phyloP scores from a whole-genome alignment of 768 basidiomycete species.

The Tulasnella sp. region DNA sequence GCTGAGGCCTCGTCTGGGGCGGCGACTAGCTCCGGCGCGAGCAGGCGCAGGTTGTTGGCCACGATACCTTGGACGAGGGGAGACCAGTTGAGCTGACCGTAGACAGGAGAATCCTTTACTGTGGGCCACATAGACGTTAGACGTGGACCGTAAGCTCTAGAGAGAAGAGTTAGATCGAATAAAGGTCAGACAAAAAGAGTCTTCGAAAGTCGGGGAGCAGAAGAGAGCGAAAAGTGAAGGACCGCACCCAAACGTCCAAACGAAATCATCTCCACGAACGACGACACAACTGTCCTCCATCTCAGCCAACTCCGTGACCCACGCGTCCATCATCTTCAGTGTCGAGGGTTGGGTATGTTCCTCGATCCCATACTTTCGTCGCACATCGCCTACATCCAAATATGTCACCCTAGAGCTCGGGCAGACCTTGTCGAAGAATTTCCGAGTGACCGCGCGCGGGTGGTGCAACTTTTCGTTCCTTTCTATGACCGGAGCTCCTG shows the following conservation, averaged over 20 bases:
- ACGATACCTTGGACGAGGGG: conserved; percentile 42
- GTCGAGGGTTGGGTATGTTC: conserved; percentile 16
- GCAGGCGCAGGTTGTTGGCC: conserved; percentile 35
- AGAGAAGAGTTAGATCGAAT: not conserved
- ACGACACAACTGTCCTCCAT: conserved; percentile 36
- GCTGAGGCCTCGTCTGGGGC: not conserved
- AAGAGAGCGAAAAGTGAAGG: no score
- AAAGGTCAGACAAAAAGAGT: not conserved
- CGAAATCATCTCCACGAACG: conserved; percentile 30
- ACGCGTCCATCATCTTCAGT: conserved; percentile 41
- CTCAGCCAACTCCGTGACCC: conserved; percentile 32
- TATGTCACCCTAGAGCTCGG: conserved; percentile 29
- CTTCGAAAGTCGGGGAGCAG: no score
- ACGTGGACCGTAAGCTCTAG: conserved; percentile 43
- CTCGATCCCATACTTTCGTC: conserved; percentile 31
- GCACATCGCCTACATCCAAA: conserved; percentile 30
- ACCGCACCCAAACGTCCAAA: conserved; percentile 41
- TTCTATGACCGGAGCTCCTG: conserved; percentile 30
- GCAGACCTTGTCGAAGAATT: conserved; percentile 43
- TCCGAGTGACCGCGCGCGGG: conserved; percentile 37
- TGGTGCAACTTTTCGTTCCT: no score
- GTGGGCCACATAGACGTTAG: conserved; percentile 33
- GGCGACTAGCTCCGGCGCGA: not conserved
- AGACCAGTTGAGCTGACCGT: conserved; percentile 43
- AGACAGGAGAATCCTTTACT: conserved; percentile 39